These are phyloP conservation scores for Aspergillus clavatus DNA, from an alignment of 2,329 filamentous ascomycete species.

Conservation along the genomic window DNA sequence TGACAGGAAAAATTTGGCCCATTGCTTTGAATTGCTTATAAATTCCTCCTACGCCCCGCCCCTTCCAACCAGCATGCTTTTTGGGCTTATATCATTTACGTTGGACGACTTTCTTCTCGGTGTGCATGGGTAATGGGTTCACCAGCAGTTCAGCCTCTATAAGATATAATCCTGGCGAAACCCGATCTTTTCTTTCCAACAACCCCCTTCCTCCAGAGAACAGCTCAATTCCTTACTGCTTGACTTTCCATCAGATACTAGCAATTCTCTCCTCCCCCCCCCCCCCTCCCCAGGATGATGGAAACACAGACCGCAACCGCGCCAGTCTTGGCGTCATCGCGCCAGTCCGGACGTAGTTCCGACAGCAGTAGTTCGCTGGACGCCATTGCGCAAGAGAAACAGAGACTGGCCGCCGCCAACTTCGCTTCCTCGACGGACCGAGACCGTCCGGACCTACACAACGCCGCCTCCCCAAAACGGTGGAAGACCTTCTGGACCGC, in stretches of 20 bases:
- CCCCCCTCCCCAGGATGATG: no score
- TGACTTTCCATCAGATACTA: conserved; percentile 1
- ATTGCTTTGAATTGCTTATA: background rate
- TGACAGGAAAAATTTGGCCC: background rate
- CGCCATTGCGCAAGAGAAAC: conserved; percentile 21
- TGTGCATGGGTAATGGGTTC: background rate
- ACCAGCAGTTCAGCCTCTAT: no score
- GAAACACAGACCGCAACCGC: conserved; percentile 9
- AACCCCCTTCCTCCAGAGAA: no score
- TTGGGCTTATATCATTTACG: background rate
- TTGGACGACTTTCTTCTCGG: background rate
- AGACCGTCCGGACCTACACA: conserved; percentile 32
- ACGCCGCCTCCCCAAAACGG: conserved; percentile 45
- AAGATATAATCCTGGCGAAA: background rate
- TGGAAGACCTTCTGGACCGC: conserved; percentile 49
- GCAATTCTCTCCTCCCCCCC: no score
- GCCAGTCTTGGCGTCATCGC: conserved; percentile 16
- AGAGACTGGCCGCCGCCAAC: conserved; percentile 14
- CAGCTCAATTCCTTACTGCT: background rate
- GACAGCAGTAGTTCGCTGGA: conserved; percentile 24
- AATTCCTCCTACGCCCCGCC: background rate
- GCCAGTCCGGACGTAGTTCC: conserved; percentile 23
- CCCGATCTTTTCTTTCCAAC: background rate
- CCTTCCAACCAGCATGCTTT: background rate
- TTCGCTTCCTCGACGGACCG: conserved; percentile 5